Evolutionary conservation across 768 basidiomycete genomes (phyloP), one percentile per base, ranked within the genome.

Genomic region (Tylopilus rubrobrunneus): DNA sequence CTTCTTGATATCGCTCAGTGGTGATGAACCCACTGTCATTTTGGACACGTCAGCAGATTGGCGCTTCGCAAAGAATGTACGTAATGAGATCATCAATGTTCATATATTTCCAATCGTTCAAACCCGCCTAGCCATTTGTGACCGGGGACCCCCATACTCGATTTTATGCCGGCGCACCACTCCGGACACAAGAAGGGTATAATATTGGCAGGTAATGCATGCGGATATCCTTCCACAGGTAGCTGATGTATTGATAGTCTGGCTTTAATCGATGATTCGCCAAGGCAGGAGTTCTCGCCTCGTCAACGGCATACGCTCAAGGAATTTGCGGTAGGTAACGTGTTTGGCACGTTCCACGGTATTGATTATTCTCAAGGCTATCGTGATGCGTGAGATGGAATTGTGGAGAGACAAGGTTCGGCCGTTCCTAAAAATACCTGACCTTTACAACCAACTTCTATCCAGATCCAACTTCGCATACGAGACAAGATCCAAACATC

Each of bases 301-400:
- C 77, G 94, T 43, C 91, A 94, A 62, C 76, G 93, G 45, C 89
- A 96, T 73, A 92, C 92, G 3, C 75, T 98, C 57, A 96, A 96
- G 67, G 95, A 97, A 69, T 97, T 97, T 64, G 94, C 95, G 52
- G 74, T 78, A 57, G 39, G 76, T 64, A 28, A 51, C n/a, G 36
- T 1, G 5, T 45, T 14, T 39, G 19, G 10, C 29, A 7, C 5
- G 5, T 46, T 47, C 21, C 14, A 25, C 52, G n/a, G 34, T 51
- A 44, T 42, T 60, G 19, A 67, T 17, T 7, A 17, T 21, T 45
- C 27, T 27, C 34, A 49, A 77, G 77, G 92, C 90, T 2, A 86
- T 98, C 52, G 86, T 87, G 17, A 91, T 97, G 87, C 83, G 95
- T 34, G 95, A 98, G 69, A 84, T 98, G 85, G 95, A 97, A 67